These are phyloP conservation scores for Primulina tabacum DNA, from an alignment of 257 asterid genomes.

Conservation along the genomic window DNA sequence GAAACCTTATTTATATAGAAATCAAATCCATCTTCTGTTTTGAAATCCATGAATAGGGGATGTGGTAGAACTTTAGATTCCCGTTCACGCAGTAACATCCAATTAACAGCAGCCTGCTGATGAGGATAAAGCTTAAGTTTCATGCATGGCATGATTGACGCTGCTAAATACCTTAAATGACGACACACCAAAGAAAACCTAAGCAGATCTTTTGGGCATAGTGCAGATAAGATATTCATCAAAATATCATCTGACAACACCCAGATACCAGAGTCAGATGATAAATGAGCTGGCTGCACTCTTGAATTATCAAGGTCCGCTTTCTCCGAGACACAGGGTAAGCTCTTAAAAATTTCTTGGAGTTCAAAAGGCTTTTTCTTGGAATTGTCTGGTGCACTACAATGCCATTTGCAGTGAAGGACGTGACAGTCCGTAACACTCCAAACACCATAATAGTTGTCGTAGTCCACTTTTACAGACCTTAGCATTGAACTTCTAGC, in stretches of 20 bases:
- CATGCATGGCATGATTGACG: conserved; percentile 92
- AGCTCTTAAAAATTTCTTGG: conserved; percentile 80
- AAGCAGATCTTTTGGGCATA: conserved; percentile 66
- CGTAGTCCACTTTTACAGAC: conserved; percentile 33
- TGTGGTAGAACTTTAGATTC: conserved; percentile 53
- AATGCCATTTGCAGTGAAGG: conserved; percentile 59
- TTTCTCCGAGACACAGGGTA: conserved; percentile 60
- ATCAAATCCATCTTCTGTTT: conserved; percentile 64
- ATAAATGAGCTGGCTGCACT: conserved; percentile 48
- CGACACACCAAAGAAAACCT: conserved; percentile 75
- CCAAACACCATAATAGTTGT: conserved; percentile 52
- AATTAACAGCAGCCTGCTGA: conserved; percentile 92
- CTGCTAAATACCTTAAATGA: conserved; percentile 67
- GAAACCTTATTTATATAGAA: conserved; percentile 66
- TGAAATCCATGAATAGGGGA: conserved; percentile 68
- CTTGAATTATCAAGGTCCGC: conserved; percentile 42
- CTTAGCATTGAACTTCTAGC: conserved; percentile 59
- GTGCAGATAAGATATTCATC: conserved; percentile 53
- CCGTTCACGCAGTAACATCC: conserved; percentile 93
- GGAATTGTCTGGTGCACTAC: conserved; percentile 58
- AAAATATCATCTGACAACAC: conserved; percentile 69
- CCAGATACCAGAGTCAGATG: conserved; percentile 61
- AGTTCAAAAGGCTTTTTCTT: conserved; percentile 78
- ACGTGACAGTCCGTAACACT: conserved; percentile 72
- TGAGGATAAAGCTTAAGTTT: conserved; percentile 89